phyloP scores from a whole-genome alignment of 768 basidiomycete species.

The Sporobolomyces pararoseus region DNA sequence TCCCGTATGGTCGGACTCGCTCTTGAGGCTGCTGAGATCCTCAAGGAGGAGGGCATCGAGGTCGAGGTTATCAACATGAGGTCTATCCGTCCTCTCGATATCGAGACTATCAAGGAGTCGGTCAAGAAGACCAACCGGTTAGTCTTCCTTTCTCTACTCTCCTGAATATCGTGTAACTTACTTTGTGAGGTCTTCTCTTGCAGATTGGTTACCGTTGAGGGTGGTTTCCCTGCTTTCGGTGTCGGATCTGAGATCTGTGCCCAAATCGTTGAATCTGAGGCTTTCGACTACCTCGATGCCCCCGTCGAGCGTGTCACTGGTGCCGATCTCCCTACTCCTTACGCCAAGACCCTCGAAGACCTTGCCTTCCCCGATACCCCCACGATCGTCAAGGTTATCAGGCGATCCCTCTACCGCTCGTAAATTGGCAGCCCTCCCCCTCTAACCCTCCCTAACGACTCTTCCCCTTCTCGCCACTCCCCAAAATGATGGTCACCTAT shows the following conservation, averaged over 20 bases:
- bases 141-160: slow-evolving; percentile 37
- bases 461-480: not conserved
- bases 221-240: slow-evolving; percentile 97
- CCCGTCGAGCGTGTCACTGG: slow-evolving; percentile 97
- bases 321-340: slow-evolving; percentile 93
- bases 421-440: not conserved
- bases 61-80: slow-evolving; percentile 98
- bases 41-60: slow-evolving; percentile 85
- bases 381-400: slow-evolving; percentile 87
- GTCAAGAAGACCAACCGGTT: slow-evolving; percentile 98
- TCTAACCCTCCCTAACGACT: too few species aligned
- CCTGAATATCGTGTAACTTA: not conserved
- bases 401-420: slow-evolving; percentile 55
- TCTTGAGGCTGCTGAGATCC: slow-evolving; percentile 84
- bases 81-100: slow-evolving; percentile 92
- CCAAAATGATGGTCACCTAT: not conserved
- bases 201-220: slow-evolving; percentile 89
- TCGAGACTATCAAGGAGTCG: slow-evolving; percentile 91
- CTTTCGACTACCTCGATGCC: slow-evolving; percentile 97
- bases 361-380: slow-evolving; percentile 91
- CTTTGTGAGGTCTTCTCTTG: not conserved
- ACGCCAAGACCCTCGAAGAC: slow-evolving; percentile 80
- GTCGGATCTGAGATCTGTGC: slow-evolving; percentile 98
- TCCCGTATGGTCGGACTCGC: slow-evolving; percentile 96
- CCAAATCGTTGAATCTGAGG: slow-evolving; percentile 94